Evolutionary conservation across 2,329 filamentous ascomycete genomes (phyloP).

Genomic region (Intubia oerlemansii): DNA sequence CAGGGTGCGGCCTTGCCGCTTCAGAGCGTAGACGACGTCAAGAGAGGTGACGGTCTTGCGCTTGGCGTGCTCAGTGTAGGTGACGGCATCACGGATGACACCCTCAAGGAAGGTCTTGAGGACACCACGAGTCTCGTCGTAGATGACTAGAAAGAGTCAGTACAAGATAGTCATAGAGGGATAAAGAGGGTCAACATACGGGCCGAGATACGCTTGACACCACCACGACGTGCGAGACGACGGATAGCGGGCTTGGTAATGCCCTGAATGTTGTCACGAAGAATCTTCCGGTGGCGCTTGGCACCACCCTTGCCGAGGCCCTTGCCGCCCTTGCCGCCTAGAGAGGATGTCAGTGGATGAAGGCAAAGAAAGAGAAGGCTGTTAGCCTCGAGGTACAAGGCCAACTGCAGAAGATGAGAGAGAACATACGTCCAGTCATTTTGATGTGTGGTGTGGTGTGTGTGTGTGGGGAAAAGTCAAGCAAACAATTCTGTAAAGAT

Average conservation of each 20-base stretch:
- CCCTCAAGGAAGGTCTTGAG: constrained; percentile 61
- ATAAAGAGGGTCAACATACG: constrained; percentile 31
- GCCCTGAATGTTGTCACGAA: constrained; percentile 98
- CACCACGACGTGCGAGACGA: constrained; percentile 95
- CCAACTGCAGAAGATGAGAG: neutral
- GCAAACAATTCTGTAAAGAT: constrained; percentile 4
- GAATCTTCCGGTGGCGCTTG: constrained; percentile 98
- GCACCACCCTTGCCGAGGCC: constrained; percentile 95
- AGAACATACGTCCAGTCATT: constrained; percentile 11
- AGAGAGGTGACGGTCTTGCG: constrained; percentile 58
- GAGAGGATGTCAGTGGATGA: constrained; percentile 15
- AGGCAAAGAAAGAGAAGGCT: constrained; percentile 10
- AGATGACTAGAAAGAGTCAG: constrained; percentile 33
- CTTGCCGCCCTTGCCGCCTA: constrained; percentile 90
- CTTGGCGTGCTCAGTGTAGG: constrained; percentile 64
- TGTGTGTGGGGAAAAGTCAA: constrained; percentile 1
- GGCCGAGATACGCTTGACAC: constrained; percentile 99
- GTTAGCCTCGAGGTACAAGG: neutral
- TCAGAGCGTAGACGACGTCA: constrained; percentile 45
- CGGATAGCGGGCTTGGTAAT: constrained; percentile 98
- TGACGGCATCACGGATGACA: constrained; percentile 58
- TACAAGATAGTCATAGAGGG: neutral
- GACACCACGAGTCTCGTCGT: constrained; percentile 58
- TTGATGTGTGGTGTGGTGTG: constrained; percentile 7
- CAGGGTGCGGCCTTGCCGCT: constrained; percentile 53